Evolutionary conservation across 2,329 filamentous ascomycete species (phyloP).

Genomic region (Rosellinia necatrix): DNA sequence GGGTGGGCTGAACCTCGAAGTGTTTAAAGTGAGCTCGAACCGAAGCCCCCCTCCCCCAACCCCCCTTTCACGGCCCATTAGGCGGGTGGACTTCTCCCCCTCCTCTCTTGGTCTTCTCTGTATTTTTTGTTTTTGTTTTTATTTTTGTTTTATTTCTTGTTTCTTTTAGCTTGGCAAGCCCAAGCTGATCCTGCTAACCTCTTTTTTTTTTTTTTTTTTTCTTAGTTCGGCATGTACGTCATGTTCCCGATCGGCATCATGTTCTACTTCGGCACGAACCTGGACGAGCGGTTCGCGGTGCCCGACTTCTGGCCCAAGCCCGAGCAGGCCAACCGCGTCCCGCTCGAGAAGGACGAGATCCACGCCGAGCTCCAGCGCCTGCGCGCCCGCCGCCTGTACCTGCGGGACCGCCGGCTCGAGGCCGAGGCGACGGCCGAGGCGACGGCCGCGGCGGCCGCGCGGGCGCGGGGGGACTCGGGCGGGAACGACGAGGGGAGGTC

Average conservation of each 20-base stretch:
- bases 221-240: constrained; percentile 98
- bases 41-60: too few relatives aligned
- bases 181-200: too few relatives aligned
- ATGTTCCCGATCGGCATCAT: constrained; percentile 99
- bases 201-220: too few relatives aligned
- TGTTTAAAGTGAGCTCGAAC: constrained; percentile 77
- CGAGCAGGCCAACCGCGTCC: constrained; percentile 76
- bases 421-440: constrained; percentile 37
- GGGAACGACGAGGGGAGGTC: constrained; percentile 10
- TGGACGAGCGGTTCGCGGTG: constrained; percentile 88
- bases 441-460: neutral
- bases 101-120: too few relatives aligned
- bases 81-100: neutral
- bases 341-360: constrained; percentile 81
- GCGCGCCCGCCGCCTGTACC: constrained; percentile 68
- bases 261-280: constrained; percentile 99
- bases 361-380: constrained; percentile 77
- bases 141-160: too few relatives aligned
- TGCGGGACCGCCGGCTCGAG: constrained; percentile 68
- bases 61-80: neutral
- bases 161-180: too few relatives aligned
- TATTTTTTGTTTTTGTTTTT: too few relatives aligned
- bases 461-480: neutral
- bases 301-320: constrained; percentile 92
- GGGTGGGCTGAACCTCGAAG: constrained; percentile 87